Evolutionary conservation across 2,329 filamentous ascomycete species (phyloP), one percentile per base, ranked within the genome.

Genomic region (Metarhizium humberi): DNA sequence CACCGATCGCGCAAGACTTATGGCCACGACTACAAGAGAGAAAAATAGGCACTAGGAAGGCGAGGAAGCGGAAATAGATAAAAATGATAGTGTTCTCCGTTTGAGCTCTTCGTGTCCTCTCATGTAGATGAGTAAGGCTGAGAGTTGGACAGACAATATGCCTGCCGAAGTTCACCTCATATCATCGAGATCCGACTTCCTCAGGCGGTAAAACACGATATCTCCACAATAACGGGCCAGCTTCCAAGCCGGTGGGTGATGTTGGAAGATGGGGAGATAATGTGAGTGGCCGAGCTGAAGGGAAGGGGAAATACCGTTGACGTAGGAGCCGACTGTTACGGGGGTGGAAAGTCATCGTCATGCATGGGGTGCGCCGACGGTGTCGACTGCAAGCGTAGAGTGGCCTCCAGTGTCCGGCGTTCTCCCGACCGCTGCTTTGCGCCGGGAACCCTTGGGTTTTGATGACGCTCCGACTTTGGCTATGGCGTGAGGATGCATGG

Each of bases 331-430:
- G 4, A 25, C 3, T 47, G 43, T 25, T 42, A 29, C 11, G 42
- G 16, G 18, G 45, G 43, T 43, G n/a, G 43, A 30, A 29, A 36
- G 20, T 10, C 54, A 50, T 56, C 54, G 54, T 56, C 50, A 56
- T 56, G 48, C 46, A 52, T 45, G 36, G 34, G 6, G 10, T 46
- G 42, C 16, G 29, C 45, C 14, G 25, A 25, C n/a, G 50, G n/a
- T 25, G 11, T 20, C 6, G 50, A 25, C 25, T 18, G 40, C 20
- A 36, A 46, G 32, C 16, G 11, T 29, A 47, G 25, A 52, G 51
- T 32, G 51, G 40, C 4, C 51, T n/a, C 29, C n/a, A 43, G 30
- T 36, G 38, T 10, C 18, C 38, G 34, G 36, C 36, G n/a, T 30
- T 51, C 25, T 16, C 25, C n/a, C 18, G 10, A 14, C 40, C n/a